phyloP scores from a whole-genome alignment of 129 eudicot species.

The Pseudognaphalium luteoalbum region DNA sequence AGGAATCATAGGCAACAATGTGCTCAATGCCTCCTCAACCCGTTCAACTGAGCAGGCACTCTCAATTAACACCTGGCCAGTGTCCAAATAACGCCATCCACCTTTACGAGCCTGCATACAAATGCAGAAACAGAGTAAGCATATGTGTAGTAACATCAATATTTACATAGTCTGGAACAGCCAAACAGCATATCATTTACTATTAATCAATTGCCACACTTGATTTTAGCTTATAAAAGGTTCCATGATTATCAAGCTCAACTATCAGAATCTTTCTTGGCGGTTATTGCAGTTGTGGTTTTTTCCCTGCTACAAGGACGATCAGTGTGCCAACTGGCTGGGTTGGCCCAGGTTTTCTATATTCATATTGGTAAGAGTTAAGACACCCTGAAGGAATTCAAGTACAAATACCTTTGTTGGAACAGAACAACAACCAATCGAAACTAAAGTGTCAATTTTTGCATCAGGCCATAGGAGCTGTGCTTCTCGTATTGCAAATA shows the following conservation, averaged over 20 bases:
- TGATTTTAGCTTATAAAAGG: too few relatives aligned
- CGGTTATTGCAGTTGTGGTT: too few relatives aligned
- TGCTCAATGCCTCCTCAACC: conserved; percentile 90
- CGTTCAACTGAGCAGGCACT: conserved; percentile 99
- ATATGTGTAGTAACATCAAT: background rate
- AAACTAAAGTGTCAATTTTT: conserved; percentile 82
- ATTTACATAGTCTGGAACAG: background rate
- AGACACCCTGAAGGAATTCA: background rate
- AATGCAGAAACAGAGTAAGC: conserved; percentile 19
- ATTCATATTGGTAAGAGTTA: background rate
- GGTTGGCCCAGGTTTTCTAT: background rate
- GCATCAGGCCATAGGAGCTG: conserved; percentile 98
- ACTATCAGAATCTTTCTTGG: too few relatives aligned
- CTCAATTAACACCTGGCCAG: conserved; percentile 96
- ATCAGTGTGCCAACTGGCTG: too few relatives aligned
- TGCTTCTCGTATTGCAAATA: conserved; percentile 93
- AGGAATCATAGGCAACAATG: conserved; percentile 94
- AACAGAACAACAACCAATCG: conserved; percentile 92
- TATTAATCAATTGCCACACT: background rate
- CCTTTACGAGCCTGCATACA: conserved; percentile 76
- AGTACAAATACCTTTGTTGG: conserved; percentile 76
- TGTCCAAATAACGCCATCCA: conserved; percentile 97
- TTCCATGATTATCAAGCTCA: too few relatives aligned
- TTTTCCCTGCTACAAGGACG: too few relatives aligned
- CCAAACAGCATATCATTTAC: background rate